A percentile compares a stretch with the other conserved stretches of the same genome.
phyloP scores from a whole-genome alignment of 2,329 filamentous ascomycete genomes.

The Chrysoporthe cubensis region DNA sequence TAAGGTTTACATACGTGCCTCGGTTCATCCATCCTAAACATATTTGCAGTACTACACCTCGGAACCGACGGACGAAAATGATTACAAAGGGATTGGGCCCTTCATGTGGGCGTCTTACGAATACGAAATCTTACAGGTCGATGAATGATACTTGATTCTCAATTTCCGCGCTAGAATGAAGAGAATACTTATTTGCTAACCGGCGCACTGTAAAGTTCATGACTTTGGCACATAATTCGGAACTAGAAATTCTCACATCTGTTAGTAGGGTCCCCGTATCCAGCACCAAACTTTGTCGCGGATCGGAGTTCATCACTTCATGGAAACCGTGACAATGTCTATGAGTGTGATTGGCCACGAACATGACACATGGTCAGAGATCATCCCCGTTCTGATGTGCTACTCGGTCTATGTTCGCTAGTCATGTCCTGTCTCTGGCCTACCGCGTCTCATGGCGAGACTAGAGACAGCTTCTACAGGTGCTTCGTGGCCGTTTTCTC shows the following conservation, averaged over 20 bases:
- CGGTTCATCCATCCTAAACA: neutral
- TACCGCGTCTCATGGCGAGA: no score
- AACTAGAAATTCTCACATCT: neutral
- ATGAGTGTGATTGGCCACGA: no score
- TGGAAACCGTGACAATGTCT: neutral
- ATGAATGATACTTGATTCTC: neutral
- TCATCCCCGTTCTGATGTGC: no score
- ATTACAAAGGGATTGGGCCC: conserved; percentile 38
- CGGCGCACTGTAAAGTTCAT: neutral
- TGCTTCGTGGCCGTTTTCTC: no score
- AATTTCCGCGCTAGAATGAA: neutral
- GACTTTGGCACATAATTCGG: neutral
- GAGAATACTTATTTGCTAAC: neutral
- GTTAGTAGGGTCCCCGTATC: neutral
- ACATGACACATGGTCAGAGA: no score
- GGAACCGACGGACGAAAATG: conserved; percentile 38
- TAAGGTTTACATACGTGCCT: neutral
- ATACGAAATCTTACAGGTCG: conserved; percentile 17
- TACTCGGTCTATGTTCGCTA: no score
- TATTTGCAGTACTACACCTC: conserved; percentile 41
- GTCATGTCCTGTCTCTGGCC: no score
- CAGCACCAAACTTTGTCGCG: neutral
- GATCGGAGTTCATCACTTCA: neutral
- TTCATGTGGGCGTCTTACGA: conserved; percentile 40
- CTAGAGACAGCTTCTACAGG: no score